Conservation (phyloP, 805 yeast species). For the Candida maltosa region DNA sequence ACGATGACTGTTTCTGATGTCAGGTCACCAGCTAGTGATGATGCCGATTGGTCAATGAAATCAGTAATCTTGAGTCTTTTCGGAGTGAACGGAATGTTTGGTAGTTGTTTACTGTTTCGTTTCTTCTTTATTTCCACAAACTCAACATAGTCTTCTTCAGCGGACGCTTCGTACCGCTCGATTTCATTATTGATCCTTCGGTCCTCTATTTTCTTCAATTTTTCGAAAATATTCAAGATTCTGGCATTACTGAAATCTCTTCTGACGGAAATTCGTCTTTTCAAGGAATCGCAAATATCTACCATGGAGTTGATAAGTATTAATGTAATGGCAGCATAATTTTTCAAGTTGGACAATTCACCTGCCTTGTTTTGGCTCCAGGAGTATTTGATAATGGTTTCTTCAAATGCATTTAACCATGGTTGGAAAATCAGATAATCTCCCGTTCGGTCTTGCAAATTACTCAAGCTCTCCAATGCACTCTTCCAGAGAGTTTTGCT, state of each 20-base stretch:
- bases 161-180: conserved; percentile 34
- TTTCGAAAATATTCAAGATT: conserved; percentile 31
- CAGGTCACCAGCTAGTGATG: no score
- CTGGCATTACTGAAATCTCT: conserved; percentile 36
- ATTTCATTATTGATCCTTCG: conserved; percentile 32
- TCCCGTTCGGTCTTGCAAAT: conserved; percentile 27
- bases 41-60: neutral
- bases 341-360: conserved; percentile 19
- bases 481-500: conserved; percentile 18
- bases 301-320: conserved; percentile 33
- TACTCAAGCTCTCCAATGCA: conserved; percentile 28
- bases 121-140: conserved; percentile 7
- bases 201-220: conserved; percentile 27
- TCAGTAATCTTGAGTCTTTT: conserved; percentile 1
- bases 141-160: conserved; percentile 37
- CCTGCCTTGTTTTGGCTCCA: conserved; percentile 9
- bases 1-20: neutral
- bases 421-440: conserved; percentile 37
- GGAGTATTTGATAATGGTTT: conserved; percentile 29
- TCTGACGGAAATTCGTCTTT: conserved; percentile 27
- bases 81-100: neutral
- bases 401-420: conserved; percentile 37
- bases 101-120: neutral
- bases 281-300: conserved; percentile 22
- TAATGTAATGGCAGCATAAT: conserved; percentile 35